Conservation (phyloP, 192 early-diverging fungal species). For the Gorgonomyces haynaldii region DNA sequence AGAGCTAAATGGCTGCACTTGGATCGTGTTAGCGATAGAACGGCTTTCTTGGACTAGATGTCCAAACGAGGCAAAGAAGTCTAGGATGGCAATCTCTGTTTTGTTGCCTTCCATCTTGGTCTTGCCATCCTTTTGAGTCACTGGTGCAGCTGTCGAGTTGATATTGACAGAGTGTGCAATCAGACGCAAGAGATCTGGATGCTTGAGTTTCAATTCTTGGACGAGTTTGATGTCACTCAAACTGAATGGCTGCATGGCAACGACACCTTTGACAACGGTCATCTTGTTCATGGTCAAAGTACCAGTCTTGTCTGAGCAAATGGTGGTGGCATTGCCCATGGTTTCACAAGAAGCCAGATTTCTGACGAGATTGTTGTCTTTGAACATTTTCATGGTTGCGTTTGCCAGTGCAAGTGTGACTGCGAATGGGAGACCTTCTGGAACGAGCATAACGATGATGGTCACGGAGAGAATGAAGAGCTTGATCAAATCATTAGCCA, state of each 20-base stretch:
- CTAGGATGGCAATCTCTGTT: constrained; percentile 69
- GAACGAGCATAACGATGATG: constrained; percentile 94
- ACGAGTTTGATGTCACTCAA: too few species aligned
- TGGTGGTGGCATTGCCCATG: constrained; percentile 94
- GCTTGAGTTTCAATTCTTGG: background rate
- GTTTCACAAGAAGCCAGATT: constrained; percentile 95
- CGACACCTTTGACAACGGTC: constrained; percentile 82
- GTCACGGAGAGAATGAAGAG: constrained; percentile 89
- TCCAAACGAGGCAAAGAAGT: constrained; percentile 51
- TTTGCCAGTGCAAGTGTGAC: constrained; percentile 94
- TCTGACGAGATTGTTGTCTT: constrained; percentile 95
- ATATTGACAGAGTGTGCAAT: constrained; percentile 19
- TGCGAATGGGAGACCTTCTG: constrained; percentile 94
- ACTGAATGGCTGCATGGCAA: constrained; percentile 36
- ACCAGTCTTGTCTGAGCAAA: constrained; percentile 99
- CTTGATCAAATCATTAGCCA: constrained; percentile 17
- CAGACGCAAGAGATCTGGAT: constrained; percentile 2
- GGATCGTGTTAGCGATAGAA: background rate
- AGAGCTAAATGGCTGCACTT: constrained; percentile 9
- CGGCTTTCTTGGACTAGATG: constrained; percentile 39
- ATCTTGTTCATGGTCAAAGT: constrained; percentile 96
- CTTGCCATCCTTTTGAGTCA: background rate
- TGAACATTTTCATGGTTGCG: constrained; percentile 89
- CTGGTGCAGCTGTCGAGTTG: constrained; percentile 24
- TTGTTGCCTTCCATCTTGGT: constrained; percentile 50